Evolutionary conservation across 352 stramenopile species (phyloP).

Genomic region (Blastocystis sp.): DNA sequence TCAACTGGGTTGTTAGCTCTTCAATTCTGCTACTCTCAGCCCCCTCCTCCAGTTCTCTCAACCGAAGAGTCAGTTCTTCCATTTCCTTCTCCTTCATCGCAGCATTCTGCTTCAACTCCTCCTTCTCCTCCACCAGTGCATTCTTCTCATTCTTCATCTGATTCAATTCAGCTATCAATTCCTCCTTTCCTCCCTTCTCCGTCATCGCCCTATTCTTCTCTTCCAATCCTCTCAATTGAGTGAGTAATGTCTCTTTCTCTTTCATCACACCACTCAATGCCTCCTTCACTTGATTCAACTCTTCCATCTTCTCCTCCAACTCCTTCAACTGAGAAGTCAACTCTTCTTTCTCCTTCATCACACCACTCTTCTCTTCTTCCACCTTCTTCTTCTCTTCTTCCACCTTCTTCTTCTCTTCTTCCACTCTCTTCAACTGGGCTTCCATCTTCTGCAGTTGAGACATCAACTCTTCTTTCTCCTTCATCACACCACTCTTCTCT

Average conservation of each 20-base stretch:
- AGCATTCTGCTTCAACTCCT: too few relatives aligned
- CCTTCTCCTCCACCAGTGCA: too few relatives aligned
- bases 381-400: too few relatives aligned
- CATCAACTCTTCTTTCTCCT: too few relatives aligned
- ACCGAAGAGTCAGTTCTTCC: background rate
- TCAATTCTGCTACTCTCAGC: background rate
- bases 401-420: too few relatives aligned
- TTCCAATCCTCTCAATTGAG: background rate
- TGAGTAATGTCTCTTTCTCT: background rate
- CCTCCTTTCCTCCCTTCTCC: background rate
- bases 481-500: too few relatives aligned
- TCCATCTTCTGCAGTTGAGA: background rate
- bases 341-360: background rate
- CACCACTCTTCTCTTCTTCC: too few relatives aligned
- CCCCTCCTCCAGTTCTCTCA: background rate
- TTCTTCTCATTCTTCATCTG: background rate
- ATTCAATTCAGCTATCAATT: background rate
- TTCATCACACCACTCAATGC: background rate
- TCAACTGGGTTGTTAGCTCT: background rate
- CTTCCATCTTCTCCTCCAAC: background rate
- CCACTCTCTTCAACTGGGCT: background rate
- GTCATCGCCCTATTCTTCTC: too few relatives aligned
- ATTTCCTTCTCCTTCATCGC: background rate
- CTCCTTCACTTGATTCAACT: background rate
- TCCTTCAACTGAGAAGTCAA: background rate